phyloP scores from a whole-genome alignment of 306 rosid genomes.

The Quercus robur region DNA sequence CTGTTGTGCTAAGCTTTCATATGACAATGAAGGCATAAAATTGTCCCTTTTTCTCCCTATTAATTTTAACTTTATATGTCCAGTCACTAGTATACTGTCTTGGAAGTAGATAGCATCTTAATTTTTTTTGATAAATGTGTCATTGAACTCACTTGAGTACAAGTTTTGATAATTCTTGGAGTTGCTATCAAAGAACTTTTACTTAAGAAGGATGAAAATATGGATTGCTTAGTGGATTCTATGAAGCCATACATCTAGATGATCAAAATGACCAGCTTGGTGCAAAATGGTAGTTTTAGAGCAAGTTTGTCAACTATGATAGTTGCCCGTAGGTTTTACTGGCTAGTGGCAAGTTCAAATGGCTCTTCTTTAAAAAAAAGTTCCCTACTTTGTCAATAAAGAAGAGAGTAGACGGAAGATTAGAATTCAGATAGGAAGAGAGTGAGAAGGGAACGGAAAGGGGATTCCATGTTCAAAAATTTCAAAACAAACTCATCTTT shows the following conservation, averaged over 20 bases:
- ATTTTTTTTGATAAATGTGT: not conserved
- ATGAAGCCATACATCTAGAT: not conserved
- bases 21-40: not conserved
- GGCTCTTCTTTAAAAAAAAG: no score
- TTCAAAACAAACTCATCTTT: not conserved
- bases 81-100: not conserved
- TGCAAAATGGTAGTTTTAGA: not conserved
- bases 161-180: not conserved
- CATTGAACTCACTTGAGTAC: not conserved
- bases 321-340: no score
- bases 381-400: no score
- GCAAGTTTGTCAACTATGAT: not conserved
- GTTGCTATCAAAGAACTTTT: not conserved
- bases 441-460: not conserved
- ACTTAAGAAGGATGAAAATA: not conserved
- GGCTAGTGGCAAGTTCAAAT: no score
- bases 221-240: not conserved
- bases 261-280: not conserved
- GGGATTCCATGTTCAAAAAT: not conserved
- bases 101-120: not conserved
- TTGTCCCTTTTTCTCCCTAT: not conserved
- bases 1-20: not conserved
- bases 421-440: not conserved
- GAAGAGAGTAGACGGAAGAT: no score
- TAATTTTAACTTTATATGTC: not conserved